Evolutionary conservation across 805 yeast species (phyloP).

Genomic region (Peterozyma xylosa): DNA sequence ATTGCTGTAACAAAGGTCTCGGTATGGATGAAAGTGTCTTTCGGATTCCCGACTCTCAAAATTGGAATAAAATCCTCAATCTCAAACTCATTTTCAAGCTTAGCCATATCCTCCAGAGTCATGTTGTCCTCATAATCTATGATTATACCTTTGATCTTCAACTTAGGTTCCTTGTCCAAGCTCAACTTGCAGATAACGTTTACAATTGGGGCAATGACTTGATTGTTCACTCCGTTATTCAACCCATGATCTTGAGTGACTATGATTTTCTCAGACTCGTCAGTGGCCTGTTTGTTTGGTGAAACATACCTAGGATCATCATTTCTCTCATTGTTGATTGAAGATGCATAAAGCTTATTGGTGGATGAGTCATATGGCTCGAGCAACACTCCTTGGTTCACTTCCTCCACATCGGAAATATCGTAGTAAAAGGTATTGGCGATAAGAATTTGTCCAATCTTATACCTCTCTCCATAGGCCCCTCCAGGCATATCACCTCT

Average conservation of each 20-base stretch:
- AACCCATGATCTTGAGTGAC: conserved; percentile 3
- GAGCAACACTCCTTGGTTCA: background rate
- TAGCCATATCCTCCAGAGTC: conserved; percentile 3
- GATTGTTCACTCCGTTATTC: conserved; percentile 4
- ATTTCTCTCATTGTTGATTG: background rate
- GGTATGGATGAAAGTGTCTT: background rate
- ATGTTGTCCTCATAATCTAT: conserved; percentile 3
- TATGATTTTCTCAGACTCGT: background rate
- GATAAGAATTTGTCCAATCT: conserved; percentile 3
- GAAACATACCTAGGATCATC: too few relatives aligned
- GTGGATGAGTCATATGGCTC: background rate
- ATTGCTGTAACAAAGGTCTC: too few relatives aligned
- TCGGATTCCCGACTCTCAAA: background rate
- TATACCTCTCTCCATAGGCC: background rate
- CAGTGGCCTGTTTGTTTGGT: background rate
- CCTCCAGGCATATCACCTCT: too few relatives aligned
- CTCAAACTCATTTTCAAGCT: conserved; percentile 1
- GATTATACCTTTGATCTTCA: conserved; percentile 2
- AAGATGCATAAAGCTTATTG: conserved; percentile 5
- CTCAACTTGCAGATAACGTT: conserved; percentile 1
- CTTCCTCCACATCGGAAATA: background rate
- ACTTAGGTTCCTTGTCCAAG: background rate
- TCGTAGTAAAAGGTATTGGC: conserved; percentile 4
- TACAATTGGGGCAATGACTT: conserved; percentile 1
- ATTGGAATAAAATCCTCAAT: conserved; percentile 1